phyloP scores from a whole-genome alignment of 75 land plant genomes.

The Cryptomeria japonica region DNA sequence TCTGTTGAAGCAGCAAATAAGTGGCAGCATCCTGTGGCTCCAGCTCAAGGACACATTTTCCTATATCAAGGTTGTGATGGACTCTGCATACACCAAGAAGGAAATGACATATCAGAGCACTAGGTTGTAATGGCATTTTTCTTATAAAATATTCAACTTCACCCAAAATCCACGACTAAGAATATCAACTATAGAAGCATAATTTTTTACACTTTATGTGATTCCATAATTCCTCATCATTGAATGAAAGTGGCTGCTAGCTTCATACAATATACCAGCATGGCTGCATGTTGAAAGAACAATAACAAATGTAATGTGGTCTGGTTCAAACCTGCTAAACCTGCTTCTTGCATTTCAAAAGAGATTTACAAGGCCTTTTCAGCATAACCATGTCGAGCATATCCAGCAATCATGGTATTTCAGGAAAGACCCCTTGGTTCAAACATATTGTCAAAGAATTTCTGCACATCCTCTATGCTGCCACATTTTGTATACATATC shows the following conservation, averaged over 20 bases:
- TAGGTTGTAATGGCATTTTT: not conserved
- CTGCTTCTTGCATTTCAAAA: not conserved
- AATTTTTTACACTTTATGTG: not conserved
- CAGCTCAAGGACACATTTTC: no score
- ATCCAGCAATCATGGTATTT: not conserved
- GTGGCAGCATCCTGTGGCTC: no score
- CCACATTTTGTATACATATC: constrained; percentile 11
- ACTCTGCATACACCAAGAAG: not conserved
- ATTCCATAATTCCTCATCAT: not conserved
- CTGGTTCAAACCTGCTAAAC: not conserved
- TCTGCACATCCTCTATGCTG: no score
- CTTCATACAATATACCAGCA: not conserved
- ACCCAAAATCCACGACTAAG: not conserved
- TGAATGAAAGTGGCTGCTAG: not conserved
- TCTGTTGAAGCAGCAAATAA: no score
- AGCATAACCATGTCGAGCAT: not conserved
- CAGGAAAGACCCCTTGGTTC: no score
- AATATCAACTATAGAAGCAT: no score
- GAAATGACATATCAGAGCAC: not conserved
- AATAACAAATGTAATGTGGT: not conserved
- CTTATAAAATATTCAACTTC: not conserved
- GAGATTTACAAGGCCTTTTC: not conserved
- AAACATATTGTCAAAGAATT: no score
- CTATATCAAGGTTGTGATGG: no score
- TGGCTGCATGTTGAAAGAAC: not conserved